Evolutionary conservation across 495 filamentous ascomycete species (phyloP).

Genomic region (Penicillium soppii): DNA sequence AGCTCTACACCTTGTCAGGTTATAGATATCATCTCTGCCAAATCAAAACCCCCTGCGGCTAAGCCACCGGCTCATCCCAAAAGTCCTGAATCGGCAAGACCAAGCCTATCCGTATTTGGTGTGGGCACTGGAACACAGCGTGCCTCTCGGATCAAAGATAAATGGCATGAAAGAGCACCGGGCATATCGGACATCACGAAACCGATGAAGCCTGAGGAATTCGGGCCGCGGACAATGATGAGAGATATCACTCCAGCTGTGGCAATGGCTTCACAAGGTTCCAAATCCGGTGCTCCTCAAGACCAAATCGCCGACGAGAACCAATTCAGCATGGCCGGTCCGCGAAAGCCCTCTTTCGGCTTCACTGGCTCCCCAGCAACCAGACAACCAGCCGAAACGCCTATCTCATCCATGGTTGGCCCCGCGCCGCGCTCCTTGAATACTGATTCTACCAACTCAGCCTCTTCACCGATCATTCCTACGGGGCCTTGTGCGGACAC

Average conservation of each 20-base stretch:
- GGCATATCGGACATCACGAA: constrained; percentile 43
- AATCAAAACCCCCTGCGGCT: not conserved
- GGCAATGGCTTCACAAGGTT: not conserved
- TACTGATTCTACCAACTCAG: not conserved
- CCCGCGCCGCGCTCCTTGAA: not conserved
- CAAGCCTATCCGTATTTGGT: not conserved
- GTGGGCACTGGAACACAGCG: not conserved
- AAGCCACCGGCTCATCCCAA: no score
- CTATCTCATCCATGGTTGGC: not conserved
- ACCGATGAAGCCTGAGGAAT: constrained; percentile 38
- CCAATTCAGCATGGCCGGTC: not conserved
- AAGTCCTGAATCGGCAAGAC: not conserved
- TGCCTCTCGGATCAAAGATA: not conserved
- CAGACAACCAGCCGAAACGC: not conserved
- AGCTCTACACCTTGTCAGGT: not conserved
- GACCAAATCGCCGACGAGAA: not conserved
- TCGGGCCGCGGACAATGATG: constrained; percentile 11
- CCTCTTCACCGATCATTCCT: not conserved
- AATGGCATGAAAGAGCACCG: constrained; percentile 38
- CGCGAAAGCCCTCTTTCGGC: not conserved
- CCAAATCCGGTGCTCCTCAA: not conserved
- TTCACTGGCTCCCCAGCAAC: not conserved
- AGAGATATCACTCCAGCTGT: not conserved
- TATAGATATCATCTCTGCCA: not conserved
- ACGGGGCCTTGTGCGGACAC: no score